Evolutionary conservation across 495 filamentous ascomycete species (phyloP), one percentile per base, ranked within the genome.

Genomic region (Podospora fimiseda): DNA sequence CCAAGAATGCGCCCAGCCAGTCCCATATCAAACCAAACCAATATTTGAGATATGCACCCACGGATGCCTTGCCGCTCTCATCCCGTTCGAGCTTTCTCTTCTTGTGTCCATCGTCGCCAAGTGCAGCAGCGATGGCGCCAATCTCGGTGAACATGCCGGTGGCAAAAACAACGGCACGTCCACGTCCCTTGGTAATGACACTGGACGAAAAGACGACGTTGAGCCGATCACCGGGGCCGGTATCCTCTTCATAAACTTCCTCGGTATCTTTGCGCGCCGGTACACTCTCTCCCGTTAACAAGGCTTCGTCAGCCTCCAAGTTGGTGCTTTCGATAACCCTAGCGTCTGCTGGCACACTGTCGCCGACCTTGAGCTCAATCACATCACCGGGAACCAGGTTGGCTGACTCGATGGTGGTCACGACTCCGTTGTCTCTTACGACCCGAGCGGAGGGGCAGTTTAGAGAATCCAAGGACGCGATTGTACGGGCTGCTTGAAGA

Each of bases 301-400:
- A 38, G 8, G 50, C 46, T 50, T 58, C 55, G 41, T 85, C 81
- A 58, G 74, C 80, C 43, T 82, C 79, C 40, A 81, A 72, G 62
- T 86, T 86, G 75, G 84, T 81, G 19, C 77, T 74, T 43, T 87
- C 82, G 49, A 84, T 74, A 8, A 87, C 52, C 19, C 76, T 64
- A 2, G 77, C 44, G 62, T 87, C 84, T n/a, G 84, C 83, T 11
- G 84, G 84, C 3, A 87, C 75, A 6, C 78, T 83, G 64, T 87
- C 84, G 16, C 84, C 84, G 19, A 82, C 81, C 72, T 83, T 85
- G 19, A 88, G 57, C 47, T 84, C 74, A 20, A 84, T 73, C 58
- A 87, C 76, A 53, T 88, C 85, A 27, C 85, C 86, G 7, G 83
- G 80, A 8, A 87, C 83, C 1, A 54, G 16, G 9, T 36, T 36